Evolutionary conservation across 306 rosid species (phyloP).

Genomic region (Quercus ilex): DNA sequence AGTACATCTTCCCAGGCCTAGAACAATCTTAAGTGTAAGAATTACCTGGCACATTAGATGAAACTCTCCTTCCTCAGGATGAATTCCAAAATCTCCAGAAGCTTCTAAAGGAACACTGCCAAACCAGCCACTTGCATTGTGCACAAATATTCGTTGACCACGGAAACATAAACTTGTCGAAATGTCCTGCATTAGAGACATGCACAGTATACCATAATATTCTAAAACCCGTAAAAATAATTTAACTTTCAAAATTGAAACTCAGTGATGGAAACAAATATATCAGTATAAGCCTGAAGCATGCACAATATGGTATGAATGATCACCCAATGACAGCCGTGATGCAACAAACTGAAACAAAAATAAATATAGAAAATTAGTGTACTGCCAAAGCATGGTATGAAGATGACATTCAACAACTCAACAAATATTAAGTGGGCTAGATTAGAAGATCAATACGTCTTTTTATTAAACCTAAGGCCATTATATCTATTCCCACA

Average conservation of each 20-base stretch:
- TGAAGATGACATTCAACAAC: background rate
- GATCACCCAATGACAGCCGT: background rate
- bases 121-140: slow-evolving; percentile 89
- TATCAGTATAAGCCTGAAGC: background rate
- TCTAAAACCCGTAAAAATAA: background rate
- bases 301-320: background rate
- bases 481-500: background rate
- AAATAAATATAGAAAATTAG: background rate
- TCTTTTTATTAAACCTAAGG: background rate
- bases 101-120: slow-evolving; percentile 90
- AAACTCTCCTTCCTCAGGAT: slow-evolving; percentile 95
- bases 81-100: slow-evolving; percentile 94
- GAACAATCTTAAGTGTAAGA: background rate
- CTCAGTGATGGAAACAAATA: background rate
- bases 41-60: slow-evolving; percentile 93
- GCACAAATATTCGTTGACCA: slow-evolving; percentile 86
- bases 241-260: slow-evolving; percentile 3
- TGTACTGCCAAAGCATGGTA: background rate
- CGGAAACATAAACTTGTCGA: slow-evolving; percentile 80
- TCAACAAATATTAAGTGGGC: background rate
- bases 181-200: slow-evolving; percentile 56
- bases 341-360: background rate
- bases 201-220: slow-evolving; percentile 1
- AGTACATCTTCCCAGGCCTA: slow-evolving; percentile 8
- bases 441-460: background rate